Percentiles rank a stretch among this genome's conserved stretches.
phyloP scores from a whole-genome alignment of 345 rosid species.

The Populus davidiana region DNA sequence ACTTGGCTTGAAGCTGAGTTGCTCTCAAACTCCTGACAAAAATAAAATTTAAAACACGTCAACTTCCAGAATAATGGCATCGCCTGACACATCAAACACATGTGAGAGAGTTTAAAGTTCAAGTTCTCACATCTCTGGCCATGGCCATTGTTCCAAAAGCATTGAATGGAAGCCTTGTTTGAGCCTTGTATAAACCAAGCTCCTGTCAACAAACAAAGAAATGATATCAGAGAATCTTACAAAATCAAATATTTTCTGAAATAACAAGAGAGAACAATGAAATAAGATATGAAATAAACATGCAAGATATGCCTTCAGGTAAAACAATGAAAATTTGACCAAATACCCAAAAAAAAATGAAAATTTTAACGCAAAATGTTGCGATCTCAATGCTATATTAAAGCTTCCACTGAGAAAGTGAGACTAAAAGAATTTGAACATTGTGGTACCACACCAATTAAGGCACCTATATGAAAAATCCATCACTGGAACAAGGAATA shows the following conservation, averaged over 20 bases:
- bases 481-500: not conserved
- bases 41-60: not conserved
- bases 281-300: not conserved
- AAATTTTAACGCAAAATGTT: not conserved
- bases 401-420: not conserved
- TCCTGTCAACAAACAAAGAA: constrained; percentile 46
- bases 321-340: not conserved
- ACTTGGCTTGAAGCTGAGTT: constrained; percentile 94
- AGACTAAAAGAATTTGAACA: not conserved
- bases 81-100: not conserved
- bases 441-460: not conserved
- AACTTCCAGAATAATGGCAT: not conserved
- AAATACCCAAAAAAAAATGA: not conserved
- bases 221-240: not conserved
- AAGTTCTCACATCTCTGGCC: constrained; percentile 88
- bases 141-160: constrained; percentile 99
- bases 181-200: constrained; percentile 95
- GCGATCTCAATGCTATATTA: not conserved
- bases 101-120: not conserved
- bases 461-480: not conserved
- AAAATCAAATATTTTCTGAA: not conserved
- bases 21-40: constrained; percentile 80
- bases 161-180: constrained; percentile 91
- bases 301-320: not conserved
- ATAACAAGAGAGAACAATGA: not conserved